Base-by-base conservation (phyloP, 352 stramenopile species). In the Globisporangium echinulatum region DNA sequence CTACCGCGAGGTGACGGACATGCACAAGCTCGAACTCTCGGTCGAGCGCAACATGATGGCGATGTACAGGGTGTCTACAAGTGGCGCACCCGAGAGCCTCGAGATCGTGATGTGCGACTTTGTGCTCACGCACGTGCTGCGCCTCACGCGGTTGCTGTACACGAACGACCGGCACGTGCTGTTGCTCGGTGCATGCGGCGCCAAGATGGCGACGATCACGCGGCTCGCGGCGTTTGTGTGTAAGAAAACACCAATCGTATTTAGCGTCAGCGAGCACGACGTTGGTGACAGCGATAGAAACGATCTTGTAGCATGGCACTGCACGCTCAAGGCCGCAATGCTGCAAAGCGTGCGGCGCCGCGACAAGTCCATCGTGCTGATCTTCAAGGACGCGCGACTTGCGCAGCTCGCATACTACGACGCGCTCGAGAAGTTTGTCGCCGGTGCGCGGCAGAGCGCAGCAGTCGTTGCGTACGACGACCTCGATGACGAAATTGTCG, bases 11-110 rank as follows among this genome's bases (percentile, higher is more conserved):
- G 74, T 87, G 13, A 68, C 62, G 0, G 78, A 88, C 33, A 67
- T 84, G 14, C 52, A 67, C 14, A 84, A 84, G 40, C 37, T 88
- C 7, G 73, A 86, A 46, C 61, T 75, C 10, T 72, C 72, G 0
- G 59, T 90, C 25, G 74, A 88, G 61, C 64, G 73, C 10, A 85
- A 66, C n/a, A 77, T 90, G 68, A 82, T 73, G 60, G 55, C 63
- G 5, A 88, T 87, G 73, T 64, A 82, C 56, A 63, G 65, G 7
- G 2, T 4, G 40, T 2, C 25, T 38, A 48, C 60, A 3, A 71
- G 70, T 11, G 25, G 67, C 1, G 50, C 43, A 3, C 60, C 64
- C 5, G 74, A 82, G 51, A 69, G 70, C 1, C 52, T 88, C 33
- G 67, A 86, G 17, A 55, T 88, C 17, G 56, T 87, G 47, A 36